Evolutionary conservation across 352 stramenopile species (phyloP).

Genomic region (Saprolegnia parasitica): DNA sequence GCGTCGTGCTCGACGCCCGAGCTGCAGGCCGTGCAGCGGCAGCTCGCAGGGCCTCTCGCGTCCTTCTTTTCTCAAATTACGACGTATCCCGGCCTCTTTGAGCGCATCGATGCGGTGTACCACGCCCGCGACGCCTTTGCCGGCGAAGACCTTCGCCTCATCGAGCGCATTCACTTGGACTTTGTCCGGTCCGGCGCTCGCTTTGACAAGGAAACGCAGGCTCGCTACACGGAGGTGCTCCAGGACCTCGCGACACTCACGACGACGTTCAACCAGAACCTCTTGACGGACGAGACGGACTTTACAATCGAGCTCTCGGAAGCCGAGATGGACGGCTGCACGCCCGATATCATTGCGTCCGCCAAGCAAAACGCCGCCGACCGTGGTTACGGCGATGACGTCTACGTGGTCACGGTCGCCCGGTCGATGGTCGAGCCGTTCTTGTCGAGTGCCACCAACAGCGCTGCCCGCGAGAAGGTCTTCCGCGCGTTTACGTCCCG

Average conservation of each 20-base stretch:
- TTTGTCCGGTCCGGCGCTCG: slow-evolving; percentile 36
- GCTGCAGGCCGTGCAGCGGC: slow-evolving; percentile 50
- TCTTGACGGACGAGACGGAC: slow-evolving; percentile 57
- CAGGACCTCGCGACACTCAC: slow-evolving; percentile 44
- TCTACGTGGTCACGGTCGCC: slow-evolving; percentile 55
- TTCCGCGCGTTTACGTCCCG: slow-evolving; percentile 45
- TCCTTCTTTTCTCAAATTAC: slow-evolving; percentile 37
- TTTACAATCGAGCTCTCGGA: slow-evolving; percentile 46
- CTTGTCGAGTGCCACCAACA: slow-evolving; percentile 40
- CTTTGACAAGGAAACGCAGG: slow-evolving; percentile 38
- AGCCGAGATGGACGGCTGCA: slow-evolving; percentile 51
- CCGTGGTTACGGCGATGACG: slow-evolving; percentile 34
- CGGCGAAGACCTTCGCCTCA: slow-evolving; percentile 41
- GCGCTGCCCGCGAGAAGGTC: slow-evolving; percentile 46
- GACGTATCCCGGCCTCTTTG: slow-evolving; percentile 51
- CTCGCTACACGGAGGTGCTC: slow-evolving; percentile 47
- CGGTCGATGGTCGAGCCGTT: slow-evolving; percentile 63
- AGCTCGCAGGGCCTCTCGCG: slow-evolving; percentile 44
- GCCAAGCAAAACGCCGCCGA: slow-evolving; percentile 46
- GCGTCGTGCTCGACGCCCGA: slow-evolving; percentile 44
- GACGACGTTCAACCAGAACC: slow-evolving; percentile 61
- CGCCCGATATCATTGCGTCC: slow-evolving; percentile 46
- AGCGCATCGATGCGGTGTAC: slow-evolving; percentile 42
- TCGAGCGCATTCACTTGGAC: slow-evolving; percentile 49
- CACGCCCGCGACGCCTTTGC: slow-evolving; percentile 33